Evolutionary conservation across 108 stramenopile genomes (phyloP), one percentile per base, ranked within the genome.

Genomic region (Pseudonitzschia delicatissima): DNA sequence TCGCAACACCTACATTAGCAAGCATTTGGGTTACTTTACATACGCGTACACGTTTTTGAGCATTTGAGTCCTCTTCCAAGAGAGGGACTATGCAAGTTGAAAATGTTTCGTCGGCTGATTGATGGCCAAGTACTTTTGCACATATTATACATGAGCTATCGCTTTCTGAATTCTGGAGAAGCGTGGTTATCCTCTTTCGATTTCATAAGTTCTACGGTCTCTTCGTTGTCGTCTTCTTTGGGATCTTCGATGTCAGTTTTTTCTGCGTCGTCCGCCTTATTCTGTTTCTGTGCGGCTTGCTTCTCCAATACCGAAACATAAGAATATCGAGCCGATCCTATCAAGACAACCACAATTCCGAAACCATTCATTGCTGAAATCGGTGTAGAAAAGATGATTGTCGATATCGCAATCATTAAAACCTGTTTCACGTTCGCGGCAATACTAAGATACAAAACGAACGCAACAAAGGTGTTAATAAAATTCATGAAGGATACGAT

Each of bases 341-440:
- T 23, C 15, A 90, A 53, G 12, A 90, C 88, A 0, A 90, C 80
- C 8, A 85, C 51, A 53, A 93, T 86, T 0, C 91, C 91, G 9
- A 60, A 33, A 17, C 85, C 85, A 72, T 85, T 88, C 65, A 85
- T 48, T 0, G 69, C 55, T 15, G 78, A 62, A 42, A 91, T 83
- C 9, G 70, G 70, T 21, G 65, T 76, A 25, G 71, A 12, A 66
- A 86, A 88, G 26, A 86, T 47, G 23, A 87, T 73, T 1, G 84
- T 87, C 1, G 70, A 70, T 29, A 88, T 51, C 45, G 62, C 70
- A 60, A 86, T 87, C 84, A 88, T 87, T 11, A 88, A 17, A 1
- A 91, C 94, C 76, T 95, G 94, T 57, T 95, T 95, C 45, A 92
- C 89, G 74, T 95, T 95, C 32, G 94, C 89, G 11, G 91, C 82